Base-by-base conservation (phyloP, 2,329 filamentous ascomycete species). In the Epichloe coenophiala region DNA sequence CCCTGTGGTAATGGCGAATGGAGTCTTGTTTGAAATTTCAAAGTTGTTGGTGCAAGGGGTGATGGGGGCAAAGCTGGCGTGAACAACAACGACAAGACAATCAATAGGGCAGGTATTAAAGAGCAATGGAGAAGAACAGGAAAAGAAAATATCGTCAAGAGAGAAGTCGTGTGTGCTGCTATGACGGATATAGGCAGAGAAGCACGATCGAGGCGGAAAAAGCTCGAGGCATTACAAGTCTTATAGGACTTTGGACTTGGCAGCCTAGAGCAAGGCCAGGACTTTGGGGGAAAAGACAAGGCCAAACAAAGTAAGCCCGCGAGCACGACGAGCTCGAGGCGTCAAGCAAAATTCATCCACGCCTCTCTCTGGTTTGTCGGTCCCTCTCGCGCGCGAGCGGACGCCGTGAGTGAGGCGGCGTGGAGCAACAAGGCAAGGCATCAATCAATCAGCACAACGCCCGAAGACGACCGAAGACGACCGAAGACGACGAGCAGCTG, bases 151-250 rank as follows among this genome's bases (percentile, higher is more conserved):
- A 41, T 51, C 41, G 52, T 35, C 17, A 9, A 53, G 53, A 54
- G 53, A 53, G 49, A 47, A 47, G 51, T 52, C 45, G 51, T 51
- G 45, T 45, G 53, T 41, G 27, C 27, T 8, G 27, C 27, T 53
- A 55, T 53, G 52, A 57, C 47, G 49, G 50, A 57, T 45, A 45
- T 49, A 55, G 53, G 58, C 61, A 58, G 55, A 62, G 53, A 61
- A 53, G 12, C 27, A 57, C 56, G 57, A 55, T 48, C 50, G 53
- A 56, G 53, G 38, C 57, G 60, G 58, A 0, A 27, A 58, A 63
- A 63, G 48, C 58, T 60, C 55, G 70, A 71, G 72, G 63, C 65
- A 75, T 75, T 68, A 69, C 61, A 74, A 74, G 70, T 74, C 74
- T 78, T 78, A 77, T 78, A 78, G 56, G 51, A 23, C 4, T 27